Percentiles rank a stretch among this genome's conserved stretches.
These are phyloP conservation scores for Drosera spatulata DNA, from an alignment of 179 eudicot species.

Conservation along the genomic window DNA sequence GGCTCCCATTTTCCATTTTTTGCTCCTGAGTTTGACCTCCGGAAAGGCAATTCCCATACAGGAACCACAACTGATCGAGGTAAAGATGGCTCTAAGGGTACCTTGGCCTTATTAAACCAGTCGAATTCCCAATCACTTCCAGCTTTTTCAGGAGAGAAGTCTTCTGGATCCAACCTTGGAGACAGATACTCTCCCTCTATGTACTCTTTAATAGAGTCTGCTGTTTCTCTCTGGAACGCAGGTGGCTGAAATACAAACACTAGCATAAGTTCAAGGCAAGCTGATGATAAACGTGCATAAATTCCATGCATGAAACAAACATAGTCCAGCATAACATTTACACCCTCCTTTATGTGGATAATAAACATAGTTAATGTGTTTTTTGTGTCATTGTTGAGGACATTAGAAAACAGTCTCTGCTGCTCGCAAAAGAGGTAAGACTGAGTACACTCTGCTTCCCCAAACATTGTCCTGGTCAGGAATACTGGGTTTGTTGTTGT, in stretches of 20 bases:
- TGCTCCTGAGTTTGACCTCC: conserved; percentile 35
- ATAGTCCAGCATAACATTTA: too few species aligned
- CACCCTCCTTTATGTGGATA: too few species aligned
- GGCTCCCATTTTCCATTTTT: conserved; percentile 67
- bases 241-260: conserved; percentile 57
- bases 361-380: too few species aligned
- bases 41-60: conserved; percentile 82
- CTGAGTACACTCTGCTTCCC: too few species aligned
- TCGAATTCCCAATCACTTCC: conserved; percentile 95
- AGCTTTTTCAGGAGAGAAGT: conserved; percentile 71
- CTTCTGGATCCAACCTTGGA: conserved; percentile 78
- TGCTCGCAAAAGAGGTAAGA: too few species aligned
- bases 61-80: conserved; percentile 77
- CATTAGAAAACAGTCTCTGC: too few species aligned
- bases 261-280: background rate
- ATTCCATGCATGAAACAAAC: too few species aligned
- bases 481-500: too few species aligned
- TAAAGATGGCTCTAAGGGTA: conserved; percentile 63
- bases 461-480: too few species aligned
- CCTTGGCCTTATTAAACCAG: conserved; percentile 78
- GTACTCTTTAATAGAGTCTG: conserved; percentile 53
- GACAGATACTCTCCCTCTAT: conserved; percentile 67
- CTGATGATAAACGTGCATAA: too few species aligned
- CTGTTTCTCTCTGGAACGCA: conserved; percentile 75
- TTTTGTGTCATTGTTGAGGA: too few species aligned